Evolutionary conservation across 2,329 filamentous ascomycete species (phyloP).

Genomic region (Lecanosticta acicola): DNA sequence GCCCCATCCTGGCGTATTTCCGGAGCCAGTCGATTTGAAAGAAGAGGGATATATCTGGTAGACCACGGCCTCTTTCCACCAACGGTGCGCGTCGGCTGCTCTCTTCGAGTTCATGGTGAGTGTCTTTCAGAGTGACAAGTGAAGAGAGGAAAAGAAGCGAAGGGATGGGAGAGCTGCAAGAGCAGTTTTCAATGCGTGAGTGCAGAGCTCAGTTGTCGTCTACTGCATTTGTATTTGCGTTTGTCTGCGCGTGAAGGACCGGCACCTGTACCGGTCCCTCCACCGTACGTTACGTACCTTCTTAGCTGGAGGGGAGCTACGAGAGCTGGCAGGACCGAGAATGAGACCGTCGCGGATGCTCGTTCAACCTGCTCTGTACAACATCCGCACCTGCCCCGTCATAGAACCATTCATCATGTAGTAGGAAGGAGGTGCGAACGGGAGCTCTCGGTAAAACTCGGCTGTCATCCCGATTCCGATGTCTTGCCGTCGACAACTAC

Average conservation of each 20-base stretch:
- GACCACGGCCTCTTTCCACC: constrained; percentile 38
- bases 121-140: not conserved
- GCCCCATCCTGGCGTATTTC: constrained; percentile 50
- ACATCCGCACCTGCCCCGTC: no score
- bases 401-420: no score
- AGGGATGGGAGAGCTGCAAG: not conserved
- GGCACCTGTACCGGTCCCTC: no score
- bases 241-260: no score
- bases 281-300: no score
- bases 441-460: not conserved
- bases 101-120: constrained; percentile 3
- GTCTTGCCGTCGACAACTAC: not conserved
- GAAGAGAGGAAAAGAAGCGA: not conserved
- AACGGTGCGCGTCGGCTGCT: constrained; percentile 17
- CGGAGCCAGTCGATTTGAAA: constrained; percentile 54
- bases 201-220: no score
- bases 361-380: no score
- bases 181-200: not conserved
- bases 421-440: not conserved
- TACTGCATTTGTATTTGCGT: no score
- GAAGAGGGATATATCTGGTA: constrained; percentile 54
- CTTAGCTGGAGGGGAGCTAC: no score
- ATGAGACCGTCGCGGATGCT: constrained; percentile 1
- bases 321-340: constrained; percentile 1
- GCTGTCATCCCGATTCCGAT: not conserved